Conservation (phyloP, 139 green algal genomes). For the Chlorella sp. region DNA sequence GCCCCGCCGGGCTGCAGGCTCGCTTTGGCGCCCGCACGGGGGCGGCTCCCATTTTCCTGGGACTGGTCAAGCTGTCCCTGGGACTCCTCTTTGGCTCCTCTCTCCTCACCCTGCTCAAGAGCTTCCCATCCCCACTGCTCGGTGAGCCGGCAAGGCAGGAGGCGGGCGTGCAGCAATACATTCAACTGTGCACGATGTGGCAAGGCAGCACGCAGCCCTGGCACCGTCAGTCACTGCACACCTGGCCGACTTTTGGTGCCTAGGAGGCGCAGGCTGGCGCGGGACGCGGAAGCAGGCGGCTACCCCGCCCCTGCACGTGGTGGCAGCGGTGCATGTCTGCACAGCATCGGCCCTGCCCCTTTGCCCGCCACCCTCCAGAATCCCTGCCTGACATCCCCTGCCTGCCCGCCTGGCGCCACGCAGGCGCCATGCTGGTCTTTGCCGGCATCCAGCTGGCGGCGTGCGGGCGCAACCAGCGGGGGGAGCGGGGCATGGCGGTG, state of each 20-base stretch:
- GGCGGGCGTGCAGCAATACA: too few relatives aligned
- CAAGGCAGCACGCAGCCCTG: too few relatives aligned
- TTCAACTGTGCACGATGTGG: too few relatives aligned
- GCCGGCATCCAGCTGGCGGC: conserved; percentile 73
- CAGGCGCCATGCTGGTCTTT: conserved; percentile 61
- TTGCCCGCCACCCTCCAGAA: too few relatives aligned
- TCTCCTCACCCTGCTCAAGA: conserved; percentile 62
- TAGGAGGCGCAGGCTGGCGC: neutral
- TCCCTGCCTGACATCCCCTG: too few relatives aligned
- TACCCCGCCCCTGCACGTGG: too few relatives aligned
- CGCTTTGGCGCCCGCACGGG: conserved; percentile 78
- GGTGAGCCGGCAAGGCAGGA: conserved; percentile 66
- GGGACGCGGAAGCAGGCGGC: too few relatives aligned
- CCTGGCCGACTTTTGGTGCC: conserved; percentile 35
- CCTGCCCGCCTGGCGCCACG: neutral
- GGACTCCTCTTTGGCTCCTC: conserved; percentile 75
- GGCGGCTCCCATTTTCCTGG: conserved; percentile 75
- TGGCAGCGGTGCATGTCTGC: neutral
- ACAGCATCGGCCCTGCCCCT: too few relatives aligned
- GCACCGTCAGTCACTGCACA: too few relatives aligned
- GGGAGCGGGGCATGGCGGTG: conserved; percentile 53
- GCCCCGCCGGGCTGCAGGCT: conserved; percentile 43
- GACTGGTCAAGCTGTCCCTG: conserved; percentile 70
- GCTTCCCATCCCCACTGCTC: conserved; percentile 74
- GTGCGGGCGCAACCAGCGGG: conserved; percentile 37